Evolutionary conservation across 2,329 filamentous ascomycete species (phyloP), one percentile per base, ranked within the genome.

Genomic region (Escovopsis sp.): DNA sequence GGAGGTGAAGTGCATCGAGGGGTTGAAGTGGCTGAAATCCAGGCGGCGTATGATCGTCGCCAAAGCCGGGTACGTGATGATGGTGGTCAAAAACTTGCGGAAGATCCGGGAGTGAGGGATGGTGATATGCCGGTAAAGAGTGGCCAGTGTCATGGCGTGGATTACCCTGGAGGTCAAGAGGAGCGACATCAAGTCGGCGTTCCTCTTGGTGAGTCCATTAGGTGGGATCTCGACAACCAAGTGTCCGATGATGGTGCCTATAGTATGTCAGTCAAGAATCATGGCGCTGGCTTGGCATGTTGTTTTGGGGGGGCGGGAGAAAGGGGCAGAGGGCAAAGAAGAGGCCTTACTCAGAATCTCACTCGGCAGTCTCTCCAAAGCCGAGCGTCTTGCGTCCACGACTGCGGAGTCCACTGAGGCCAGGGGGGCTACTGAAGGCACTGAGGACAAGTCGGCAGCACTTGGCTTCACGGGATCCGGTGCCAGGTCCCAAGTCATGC

Each of bases 1-100:
- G 13, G 79, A 84, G 41, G 72, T 71, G 50, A 86, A 85, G 43
- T 85, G 66, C 37, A 79, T 79, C 36, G 79, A 75, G 16, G 81
- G 82, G 53, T 84, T 87, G 58, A 87, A 87, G 62, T 87, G 82
- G 42, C 80, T 86, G 49, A 90, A 87, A 58, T 90, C 83, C 31
- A 88, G 62, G 34, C 83, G 77, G 39, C 79, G 75, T 31, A 88
- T 80, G 47, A 87, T 74, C 28, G 74, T 78, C 31, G 82, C 83
- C 36, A 87, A 64, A 8, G 74, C 64, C 2, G 74, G 71, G 51
- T 86, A 76, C 39, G 70, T 61, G 31, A 64, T 62, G 43, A 88
- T 65, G 48, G 83, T 81, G 39, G 66, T 64, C 33, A 86, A 68
- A 46, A 86, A 84, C 57, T 88, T 88, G 51, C 76, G 76, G 60